Evolutionary conservation across 2,329 filamentous ascomycete species (phyloP).

Genomic region (Lachnellula occidentalis): DNA sequence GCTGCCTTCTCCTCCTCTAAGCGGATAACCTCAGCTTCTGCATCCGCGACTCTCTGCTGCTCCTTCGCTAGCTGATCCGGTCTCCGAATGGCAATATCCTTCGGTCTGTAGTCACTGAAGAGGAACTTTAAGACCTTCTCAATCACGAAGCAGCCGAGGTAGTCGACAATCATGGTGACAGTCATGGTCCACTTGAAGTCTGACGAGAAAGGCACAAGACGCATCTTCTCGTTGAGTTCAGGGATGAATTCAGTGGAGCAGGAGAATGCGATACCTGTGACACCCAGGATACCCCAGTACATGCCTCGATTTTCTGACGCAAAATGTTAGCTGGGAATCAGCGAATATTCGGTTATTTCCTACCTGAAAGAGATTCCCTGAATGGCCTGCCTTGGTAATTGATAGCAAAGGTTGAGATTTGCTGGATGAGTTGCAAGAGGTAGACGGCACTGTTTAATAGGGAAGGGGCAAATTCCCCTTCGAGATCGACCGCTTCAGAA

Average conservation of each 20-base stretch:
- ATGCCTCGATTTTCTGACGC: constrained; percentile 70
- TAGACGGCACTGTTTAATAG: constrained; percentile 96
- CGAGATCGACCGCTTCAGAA: constrained; percentile 69
- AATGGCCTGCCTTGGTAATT: constrained; percentile 99
- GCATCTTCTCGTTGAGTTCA: constrained; percentile 89
- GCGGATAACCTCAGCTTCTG: constrained; percentile 43
- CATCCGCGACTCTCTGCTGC: constrained; percentile 58
- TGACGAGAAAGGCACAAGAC: constrained; percentile 79
- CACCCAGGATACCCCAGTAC: constrained; percentile 93
- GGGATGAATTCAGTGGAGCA: constrained; percentile 94
- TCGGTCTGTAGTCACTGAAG: constrained; percentile 88
- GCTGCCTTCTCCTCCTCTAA: constrained; percentile 48
- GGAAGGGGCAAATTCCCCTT: constrained; percentile 89
- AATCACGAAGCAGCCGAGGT: constrained; percentile 77
- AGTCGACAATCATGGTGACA: constrained; percentile 79
- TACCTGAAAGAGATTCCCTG: constrained; percentile 79
- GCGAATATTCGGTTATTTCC: background rate
- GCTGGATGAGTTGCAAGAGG: constrained; percentile 94
- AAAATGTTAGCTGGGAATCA: constrained; percentile 6
- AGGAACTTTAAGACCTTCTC: constrained; percentile 78
- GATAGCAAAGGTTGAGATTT: constrained; percentile 98
- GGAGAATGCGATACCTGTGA: constrained; percentile 84
- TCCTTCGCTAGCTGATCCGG: constrained; percentile 83
- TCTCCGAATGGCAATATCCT: constrained; percentile 84
- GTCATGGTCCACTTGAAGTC: constrained; percentile 91